Evolutionary conservation across 306 rosid genomes (phyloP).

Genomic region (Mimosa bimucronata): DNA sequence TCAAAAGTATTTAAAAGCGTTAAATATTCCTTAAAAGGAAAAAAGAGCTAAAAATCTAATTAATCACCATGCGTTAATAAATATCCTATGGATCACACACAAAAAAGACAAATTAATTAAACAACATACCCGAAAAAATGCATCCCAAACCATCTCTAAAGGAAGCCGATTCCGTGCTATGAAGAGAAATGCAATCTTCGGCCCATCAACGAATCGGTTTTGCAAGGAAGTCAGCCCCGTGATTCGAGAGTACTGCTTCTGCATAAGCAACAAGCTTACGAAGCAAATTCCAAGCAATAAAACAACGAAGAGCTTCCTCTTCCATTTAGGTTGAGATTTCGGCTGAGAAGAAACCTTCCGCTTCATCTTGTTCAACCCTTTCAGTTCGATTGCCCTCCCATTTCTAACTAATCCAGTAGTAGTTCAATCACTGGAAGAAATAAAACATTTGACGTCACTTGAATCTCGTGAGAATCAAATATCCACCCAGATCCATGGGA

Average conservation of each 20-base stretch:
- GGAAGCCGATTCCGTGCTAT: constrained; percentile 92
- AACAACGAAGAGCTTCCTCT: constrained; percentile 59
- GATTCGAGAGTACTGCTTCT: constrained; percentile 67
- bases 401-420: constrained; percentile 37
- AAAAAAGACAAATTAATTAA: constrained; percentile 3
- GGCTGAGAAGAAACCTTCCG: constrained; percentile 66
- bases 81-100: constrained; percentile 17
- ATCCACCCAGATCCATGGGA: constrained; percentile 59
- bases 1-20: constrained; percentile 21
- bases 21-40: constrained; percentile 10
- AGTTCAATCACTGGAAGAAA: constrained; percentile 37
- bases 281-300: constrained; percentile 66
- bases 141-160: constrained; percentile 88
- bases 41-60: neutral
- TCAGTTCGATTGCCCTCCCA: constrained; percentile 44
- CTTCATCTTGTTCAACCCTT: constrained; percentile 65
- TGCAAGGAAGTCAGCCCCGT: constrained; percentile 63
- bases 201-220: constrained; percentile 49
- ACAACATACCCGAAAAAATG: constrained; percentile 68
- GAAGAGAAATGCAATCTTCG: constrained; percentile 92
- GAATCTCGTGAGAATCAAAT: constrained; percentile 35
- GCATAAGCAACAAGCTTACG: constrained; percentile 72
- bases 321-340: constrained; percentile 72
- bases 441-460: constrained; percentile 35
- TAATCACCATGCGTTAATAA: constrained; percentile 26